These are phyloP conservation scores for Haplosporangium sp. DNA, from an alignment of 371 early-diverging fungal genomes.

Conservation along the genomic window DNA sequence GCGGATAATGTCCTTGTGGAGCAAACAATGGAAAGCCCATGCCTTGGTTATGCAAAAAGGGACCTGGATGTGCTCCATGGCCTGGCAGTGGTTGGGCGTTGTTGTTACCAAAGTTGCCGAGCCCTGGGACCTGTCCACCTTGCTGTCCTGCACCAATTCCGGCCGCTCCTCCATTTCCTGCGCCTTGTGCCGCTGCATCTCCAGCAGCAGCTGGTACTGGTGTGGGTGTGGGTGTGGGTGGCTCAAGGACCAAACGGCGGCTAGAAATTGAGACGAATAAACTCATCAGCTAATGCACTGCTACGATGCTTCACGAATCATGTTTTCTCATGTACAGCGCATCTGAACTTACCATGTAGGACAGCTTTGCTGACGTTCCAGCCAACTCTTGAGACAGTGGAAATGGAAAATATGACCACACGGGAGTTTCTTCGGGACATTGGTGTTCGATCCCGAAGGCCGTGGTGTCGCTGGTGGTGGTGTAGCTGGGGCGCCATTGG, in stretches of 20 bases:
- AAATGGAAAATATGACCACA: constrained; percentile 99
- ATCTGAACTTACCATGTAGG: constrained; percentile 92
- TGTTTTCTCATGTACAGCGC: too few species aligned
- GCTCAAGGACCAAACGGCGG: constrained; percentile 64
- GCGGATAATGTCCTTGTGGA: constrained; percentile 43
- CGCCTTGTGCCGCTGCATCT: constrained; percentile 35
- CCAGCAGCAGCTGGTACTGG: constrained; percentile 27
- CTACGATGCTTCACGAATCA: too few species aligned
- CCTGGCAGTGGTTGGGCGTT: constrained; percentile 23
- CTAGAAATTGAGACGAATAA: too few species aligned
- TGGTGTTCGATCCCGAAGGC: constrained; percentile 56
- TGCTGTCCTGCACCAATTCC: constrained; percentile 49
- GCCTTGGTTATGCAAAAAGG: constrained; percentile 19
- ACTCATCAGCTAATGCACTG: too few species aligned
- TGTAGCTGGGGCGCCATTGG: too few species aligned
- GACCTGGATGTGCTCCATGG: constrained; percentile 8
- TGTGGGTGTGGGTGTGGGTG: constrained; percentile 51
- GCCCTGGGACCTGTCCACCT: constrained; percentile 19
- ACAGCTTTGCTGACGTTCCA: constrained; percentile 98
- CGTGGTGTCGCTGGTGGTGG: constrained; percentile 36
- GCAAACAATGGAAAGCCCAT: constrained; percentile 36
- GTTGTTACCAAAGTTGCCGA: constrained; percentile 40
- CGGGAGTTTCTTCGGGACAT: constrained; percentile 92
- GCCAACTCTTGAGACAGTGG: constrained; percentile 97
- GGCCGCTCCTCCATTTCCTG: constrained; percentile 30